Conservation (phyloP, 108 stramenopile species). For the Craspedostauros australis region DNA sequence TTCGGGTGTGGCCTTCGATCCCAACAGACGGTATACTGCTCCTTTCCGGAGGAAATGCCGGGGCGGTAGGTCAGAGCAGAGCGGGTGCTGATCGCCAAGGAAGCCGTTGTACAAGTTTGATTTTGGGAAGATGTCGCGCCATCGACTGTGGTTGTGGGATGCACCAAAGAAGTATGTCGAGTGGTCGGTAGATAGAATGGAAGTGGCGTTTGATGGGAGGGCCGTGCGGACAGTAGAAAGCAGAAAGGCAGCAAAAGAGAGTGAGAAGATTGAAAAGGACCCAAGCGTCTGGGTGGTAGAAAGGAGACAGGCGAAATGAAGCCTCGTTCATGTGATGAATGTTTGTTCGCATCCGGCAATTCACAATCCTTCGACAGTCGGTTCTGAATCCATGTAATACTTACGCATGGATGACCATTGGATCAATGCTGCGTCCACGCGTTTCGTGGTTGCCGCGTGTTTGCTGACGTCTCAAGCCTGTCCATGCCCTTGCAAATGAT, state of each 20-base stretch:
- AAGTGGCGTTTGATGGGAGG: too few relatives aligned
- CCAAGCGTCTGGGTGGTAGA: too few relatives aligned
- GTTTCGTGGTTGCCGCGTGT: constrained; percentile 33
- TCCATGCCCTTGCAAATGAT: constrained; percentile 41
- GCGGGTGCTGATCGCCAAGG: constrained; percentile 58
- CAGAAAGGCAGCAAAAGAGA: too few relatives aligned
- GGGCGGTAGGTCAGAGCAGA: constrained; percentile 39
- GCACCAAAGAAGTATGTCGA: too few relatives aligned
- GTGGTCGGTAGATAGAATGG: too few relatives aligned
- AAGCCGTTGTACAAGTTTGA: constrained; percentile 45
- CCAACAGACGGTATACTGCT: constrained; percentile 48
- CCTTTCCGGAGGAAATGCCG: constrained; percentile 44
- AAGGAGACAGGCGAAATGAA: too few relatives aligned
- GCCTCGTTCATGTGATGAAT: too few relatives aligned
- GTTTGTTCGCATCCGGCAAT: too few relatives aligned
- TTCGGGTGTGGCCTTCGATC: constrained; percentile 13
- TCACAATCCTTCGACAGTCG: constrained; percentile 74
- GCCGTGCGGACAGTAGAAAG: too few relatives aligned
- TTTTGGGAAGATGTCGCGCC: constrained; percentile 61
- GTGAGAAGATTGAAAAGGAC: too few relatives aligned
- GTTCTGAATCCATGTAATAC: constrained; percentile 27
- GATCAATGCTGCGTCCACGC: constrained; percentile 34
- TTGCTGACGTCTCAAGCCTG: constrained; percentile 31
- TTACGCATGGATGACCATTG: constrained; percentile 47
- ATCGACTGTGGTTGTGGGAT: too few relatives aligned